Conservation (phyloP, 345 rosid genomes). For the Anacardium occidentale region DNA sequence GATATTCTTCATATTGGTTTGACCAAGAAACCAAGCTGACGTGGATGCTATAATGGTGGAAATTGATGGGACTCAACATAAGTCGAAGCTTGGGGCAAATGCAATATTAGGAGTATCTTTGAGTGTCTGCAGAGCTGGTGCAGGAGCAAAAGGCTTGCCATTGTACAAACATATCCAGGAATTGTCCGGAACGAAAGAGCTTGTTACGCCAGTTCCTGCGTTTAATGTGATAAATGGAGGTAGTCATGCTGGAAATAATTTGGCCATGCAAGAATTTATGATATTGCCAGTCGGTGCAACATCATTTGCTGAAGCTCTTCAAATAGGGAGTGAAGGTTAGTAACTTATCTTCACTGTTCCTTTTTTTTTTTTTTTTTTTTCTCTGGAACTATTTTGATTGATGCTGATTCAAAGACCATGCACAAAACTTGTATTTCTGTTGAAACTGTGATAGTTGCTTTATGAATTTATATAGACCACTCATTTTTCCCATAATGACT, state of each 20-base stretch:
- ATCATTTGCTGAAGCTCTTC: slow-evolving; percentile 82
- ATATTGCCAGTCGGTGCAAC: slow-evolving; percentile 87
- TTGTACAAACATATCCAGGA: slow-evolving; percentile 94
- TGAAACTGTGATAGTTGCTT: background rate
- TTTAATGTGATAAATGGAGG: slow-evolving; percentile 97
- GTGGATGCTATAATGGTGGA: slow-evolving; percentile 89
- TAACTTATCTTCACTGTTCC: background rate
- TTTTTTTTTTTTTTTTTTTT: background rate
- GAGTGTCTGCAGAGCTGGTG: slow-evolving; percentile 93
- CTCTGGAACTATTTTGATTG: slow-evolving; percentile 11
- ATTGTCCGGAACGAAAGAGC: slow-evolving; percentile 81
- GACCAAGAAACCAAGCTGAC: slow-evolving; percentile 73
- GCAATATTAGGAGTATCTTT: slow-evolving; percentile 94
- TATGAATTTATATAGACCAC: background rate
- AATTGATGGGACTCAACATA: slow-evolving; percentile 85
- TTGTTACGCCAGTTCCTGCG: slow-evolving; percentile 97
- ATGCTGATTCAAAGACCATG: background rate
- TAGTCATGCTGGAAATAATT: slow-evolving; percentile 93
- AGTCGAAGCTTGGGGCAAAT: slow-evolving; percentile 87
- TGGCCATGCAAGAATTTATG: slow-evolving; percentile 99
- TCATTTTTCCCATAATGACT: background rate
- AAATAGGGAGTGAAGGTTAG: slow-evolving; percentile 97
- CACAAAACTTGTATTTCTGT: background rate
- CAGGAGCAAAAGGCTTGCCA: slow-evolving; percentile 88
- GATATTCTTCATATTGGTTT: slow-evolving; percentile 13